Percentiles rank a stretch among this genome's conserved stretches.
Evolutionary conservation across 176 grass and related monocot species (phyloP).

Genomic region (Saccharum officinarum): DNA sequence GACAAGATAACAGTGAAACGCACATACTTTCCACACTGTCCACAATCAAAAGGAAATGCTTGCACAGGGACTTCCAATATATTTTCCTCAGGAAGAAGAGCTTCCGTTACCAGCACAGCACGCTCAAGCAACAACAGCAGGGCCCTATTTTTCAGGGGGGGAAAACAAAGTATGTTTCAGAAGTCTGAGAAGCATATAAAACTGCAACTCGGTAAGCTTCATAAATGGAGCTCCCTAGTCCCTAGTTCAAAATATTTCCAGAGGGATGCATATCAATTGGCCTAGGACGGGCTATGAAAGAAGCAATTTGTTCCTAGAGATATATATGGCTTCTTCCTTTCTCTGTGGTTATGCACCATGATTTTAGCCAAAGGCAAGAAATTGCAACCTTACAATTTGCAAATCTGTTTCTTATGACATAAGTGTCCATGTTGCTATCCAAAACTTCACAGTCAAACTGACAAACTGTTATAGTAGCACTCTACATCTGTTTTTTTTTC

Average conservation of each 20-base stretch:
- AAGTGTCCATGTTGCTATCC: not conserved
- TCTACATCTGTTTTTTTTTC: not conserved
- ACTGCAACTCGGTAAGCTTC: slow-evolving; percentile 12
- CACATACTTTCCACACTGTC: slow-evolving; percentile 42
- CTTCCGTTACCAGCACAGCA: slow-evolving; percentile 27
- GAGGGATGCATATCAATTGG: slow-evolving; percentile 9
- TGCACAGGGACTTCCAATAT: slow-evolving; percentile 15
- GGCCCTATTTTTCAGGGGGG: slow-evolving; percentile 38
- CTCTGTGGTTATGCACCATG: not conserved
- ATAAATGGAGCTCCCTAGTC: not conserved
- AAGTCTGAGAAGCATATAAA: not conserved
- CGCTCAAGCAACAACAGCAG: slow-evolving; percentile 69
- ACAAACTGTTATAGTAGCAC: slow-evolving; percentile 17
- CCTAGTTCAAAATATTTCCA: not conserved
- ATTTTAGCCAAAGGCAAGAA: not conserved
- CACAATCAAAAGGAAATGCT: slow-evolving; percentile 14
- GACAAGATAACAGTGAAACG: slow-evolving; percentile 15
- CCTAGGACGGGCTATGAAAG: slow-evolving; percentile 1
- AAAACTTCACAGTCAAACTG: not conserved
- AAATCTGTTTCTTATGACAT: not conserved
- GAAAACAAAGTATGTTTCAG: slow-evolving; percentile 17
- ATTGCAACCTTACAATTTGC: not conserved
- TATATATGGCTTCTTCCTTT: not conserved
- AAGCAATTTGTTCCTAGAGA: not conserved
- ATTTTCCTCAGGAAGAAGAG: slow-evolving; percentile 31